phyloP scores from a whole-genome alignment of 2,329 filamentous ascomycete species.

The Calonectria pseudoturangicola region DNA sequence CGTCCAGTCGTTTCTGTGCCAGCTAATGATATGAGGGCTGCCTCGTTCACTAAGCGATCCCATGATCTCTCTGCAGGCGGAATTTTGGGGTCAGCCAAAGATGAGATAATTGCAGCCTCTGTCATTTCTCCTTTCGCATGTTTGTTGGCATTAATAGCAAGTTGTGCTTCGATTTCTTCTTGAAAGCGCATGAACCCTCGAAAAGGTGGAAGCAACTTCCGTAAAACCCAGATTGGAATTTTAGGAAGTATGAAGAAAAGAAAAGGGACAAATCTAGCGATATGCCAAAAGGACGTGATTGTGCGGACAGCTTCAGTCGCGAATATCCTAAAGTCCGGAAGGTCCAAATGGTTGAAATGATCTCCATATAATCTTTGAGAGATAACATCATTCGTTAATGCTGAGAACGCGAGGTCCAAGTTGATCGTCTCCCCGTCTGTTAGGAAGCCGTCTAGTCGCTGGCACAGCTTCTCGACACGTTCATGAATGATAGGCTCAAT shows the following conservation, averaged over 20 bases:
- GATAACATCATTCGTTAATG: slow-evolving; percentile 15
- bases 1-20: slow-evolving; percentile 25
- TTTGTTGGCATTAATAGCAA: neutral
- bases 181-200: slow-evolving; percentile 5
- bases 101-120: neutral
- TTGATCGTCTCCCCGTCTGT: neutral
- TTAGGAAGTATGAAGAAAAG: neutral
- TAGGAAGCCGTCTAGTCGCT: slow-evolving; percentile 13
- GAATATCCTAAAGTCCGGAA: slow-evolving; percentile 19
- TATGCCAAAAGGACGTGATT: neutral
- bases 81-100: neutral
- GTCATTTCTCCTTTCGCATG: neutral
- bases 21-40: neutral
- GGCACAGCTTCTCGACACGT: neutral
- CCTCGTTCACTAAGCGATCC: slow-evolving; percentile 12
- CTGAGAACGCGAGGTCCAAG: slow-evolving; percentile 21
- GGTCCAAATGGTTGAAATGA: slow-evolving; percentile 15
- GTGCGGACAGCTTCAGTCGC: slow-evolving; percentile 9
- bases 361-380: slow-evolving; percentile 3
- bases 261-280: neutral
- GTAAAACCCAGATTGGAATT: neutral
- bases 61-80: slow-evolving; percentile 4
- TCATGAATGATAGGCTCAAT: slow-evolving; percentile 18
- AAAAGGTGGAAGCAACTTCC: neutral
- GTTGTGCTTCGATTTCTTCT: slow-evolving; percentile 6